These are phyloP conservation scores for Pulveroboletus frians DNA, from an alignment of 768 basidiomycete species.

Conservation along the genomic window DNA sequence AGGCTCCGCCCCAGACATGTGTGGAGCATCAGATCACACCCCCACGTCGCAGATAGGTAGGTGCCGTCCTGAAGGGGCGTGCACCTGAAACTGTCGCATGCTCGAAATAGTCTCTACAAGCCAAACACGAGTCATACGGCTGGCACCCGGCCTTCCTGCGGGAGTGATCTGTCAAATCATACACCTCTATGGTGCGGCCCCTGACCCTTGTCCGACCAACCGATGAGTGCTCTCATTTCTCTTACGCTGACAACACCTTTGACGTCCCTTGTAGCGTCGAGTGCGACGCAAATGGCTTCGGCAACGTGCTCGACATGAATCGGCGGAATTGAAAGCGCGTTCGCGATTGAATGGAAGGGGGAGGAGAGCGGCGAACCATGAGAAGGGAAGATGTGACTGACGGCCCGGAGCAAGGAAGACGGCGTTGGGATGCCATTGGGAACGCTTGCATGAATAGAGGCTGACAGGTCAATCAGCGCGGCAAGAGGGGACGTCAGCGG, in stretches of 20 bases:
- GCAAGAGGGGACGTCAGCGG: slow-evolving; percentile 87
- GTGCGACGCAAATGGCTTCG: slow-evolving; percentile 65
- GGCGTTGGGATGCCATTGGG: slow-evolving; percentile 60
- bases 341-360: slow-evolving; percentile 63
- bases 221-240: slow-evolving; percentile 72
- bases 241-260: slow-evolving; percentile 63
- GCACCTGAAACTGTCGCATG: slow-evolving; percentile 14
- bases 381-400: slow-evolving; percentile 38
- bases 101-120: slow-evolving; percentile 13
- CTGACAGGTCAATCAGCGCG: slow-evolving; percentile 75
- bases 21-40: slow-evolving; percentile 11
- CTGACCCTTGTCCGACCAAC: slow-evolving; percentile 46
- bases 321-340: slow-evolving; percentile 78
- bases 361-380: slow-evolving; percentile 35
- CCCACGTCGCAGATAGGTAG: slow-evolving; percentile 22
- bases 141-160: slow-evolving; percentile 2
- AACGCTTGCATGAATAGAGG: slow-evolving; percentile 58
- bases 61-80: slow-evolving; percentile 3
- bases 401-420: slow-evolving; percentile 52
- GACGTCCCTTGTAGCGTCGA: slow-evolving; percentile 48
- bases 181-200: slow-evolving; percentile 13
- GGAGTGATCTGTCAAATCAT: slow-evolving; percentile 9
- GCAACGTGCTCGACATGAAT: slow-evolving; percentile 96
- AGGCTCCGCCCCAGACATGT: slow-evolving; percentile 2
- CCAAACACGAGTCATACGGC: slow-evolving; percentile 7